Base-by-base conservation (phyloP, 2,329 filamentous ascomycete genomes). In the Cladophialophora bantiana region DNA sequence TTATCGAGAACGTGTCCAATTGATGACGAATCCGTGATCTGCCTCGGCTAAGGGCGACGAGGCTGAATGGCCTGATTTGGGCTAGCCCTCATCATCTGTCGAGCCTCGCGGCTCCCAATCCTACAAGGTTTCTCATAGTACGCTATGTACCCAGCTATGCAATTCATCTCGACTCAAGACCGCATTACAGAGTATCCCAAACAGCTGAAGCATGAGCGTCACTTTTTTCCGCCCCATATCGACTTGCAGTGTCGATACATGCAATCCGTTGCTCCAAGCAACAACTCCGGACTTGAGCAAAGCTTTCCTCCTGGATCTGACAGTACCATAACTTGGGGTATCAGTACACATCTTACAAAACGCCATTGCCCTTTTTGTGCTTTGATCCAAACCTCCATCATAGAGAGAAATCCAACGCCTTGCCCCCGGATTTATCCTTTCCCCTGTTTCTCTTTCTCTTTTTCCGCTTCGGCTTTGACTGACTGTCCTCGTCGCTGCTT, bases 401-500 rank as follows among this genome's bases (percentile, higher is more conserved):
- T 18, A 70, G 34, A 34, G 64, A 70, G 34, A 73, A 71, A 35
- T 70, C 62, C 45, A 73, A 57, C 18, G 69, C 71, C 53, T 71
- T 72, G 3, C 71, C 71, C 52, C 71, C 71, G 35, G 69, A 70
- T 59, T 68, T 77, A 65, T 78, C 78, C 65, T 82, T 82, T 52
- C 79, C 77, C 71, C 82, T 83, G 64, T 74, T 75, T 73, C 78
- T 77, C 75, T 81, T 83, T 75, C 81, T 84, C 76, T 78, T 82
- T 66, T 79, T 76, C 63, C 78, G 76, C 72, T 78, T 80, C 32
- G 77, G 69, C 42, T 73, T 76, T 52, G 83, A 80, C 36, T 78
- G 79, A 7, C 85, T 83, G 54, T 83, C 85, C 40, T 84, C 82
- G 54, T 82, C 81, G 6, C 81, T 82, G 15, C 77, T 75, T 26